phyloP scores from a whole-genome alignment of 768 basidiomycete species.

The Podaxis sp. region DNA sequence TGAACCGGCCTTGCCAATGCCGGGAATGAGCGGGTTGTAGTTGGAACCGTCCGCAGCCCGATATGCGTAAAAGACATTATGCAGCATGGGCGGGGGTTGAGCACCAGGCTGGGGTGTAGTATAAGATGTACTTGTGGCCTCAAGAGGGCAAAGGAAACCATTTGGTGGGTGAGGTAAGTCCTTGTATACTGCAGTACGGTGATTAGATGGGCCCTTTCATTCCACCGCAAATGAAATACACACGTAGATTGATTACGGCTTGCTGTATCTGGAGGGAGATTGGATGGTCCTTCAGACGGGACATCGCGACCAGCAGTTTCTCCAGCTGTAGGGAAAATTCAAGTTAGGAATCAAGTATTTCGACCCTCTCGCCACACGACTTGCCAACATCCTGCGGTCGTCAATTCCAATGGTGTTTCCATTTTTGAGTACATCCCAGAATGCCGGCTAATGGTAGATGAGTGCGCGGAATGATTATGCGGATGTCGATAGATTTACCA shows the following conservation, averaged over 20 bases:
- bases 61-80: slow-evolving; percentile 40
- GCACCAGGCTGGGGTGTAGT: neutral
- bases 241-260: slow-evolving; percentile 50
- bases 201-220: slow-evolving; percentile 12
- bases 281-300: slow-evolving; percentile 33
- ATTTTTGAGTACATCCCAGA: slow-evolving; percentile 43
- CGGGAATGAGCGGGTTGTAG: slow-evolving; percentile 51
- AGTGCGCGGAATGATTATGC: neutral
- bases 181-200: slow-evolving; percentile 52
- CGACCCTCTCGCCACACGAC: slow-evolving; percentile 15
- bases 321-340: slow-evolving; percentile 47
- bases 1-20: slow-evolving; percentile 53
- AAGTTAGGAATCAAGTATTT: neutral
- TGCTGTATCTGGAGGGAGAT: slow-evolving; percentile 40
- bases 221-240: slow-evolving; percentile 22
- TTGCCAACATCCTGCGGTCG: slow-evolving; percentile 58
- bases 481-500: slow-evolving; percentile 21
- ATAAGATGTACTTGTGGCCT: neutral
- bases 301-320: slow-evolving; percentile 54
- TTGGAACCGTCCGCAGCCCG: slow-evolving; percentile 59
- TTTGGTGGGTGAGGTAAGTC: slow-evolving; percentile 76
- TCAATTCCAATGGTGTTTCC: slow-evolving; percentile 38
- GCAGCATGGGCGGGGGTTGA: neutral
- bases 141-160: slow-evolving; percentile 35
- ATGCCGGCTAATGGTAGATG: slow-evolving; percentile 35